Conservation (phyloP, 805 yeast genomes). For the Blastobotrys muscicola region DNA sequence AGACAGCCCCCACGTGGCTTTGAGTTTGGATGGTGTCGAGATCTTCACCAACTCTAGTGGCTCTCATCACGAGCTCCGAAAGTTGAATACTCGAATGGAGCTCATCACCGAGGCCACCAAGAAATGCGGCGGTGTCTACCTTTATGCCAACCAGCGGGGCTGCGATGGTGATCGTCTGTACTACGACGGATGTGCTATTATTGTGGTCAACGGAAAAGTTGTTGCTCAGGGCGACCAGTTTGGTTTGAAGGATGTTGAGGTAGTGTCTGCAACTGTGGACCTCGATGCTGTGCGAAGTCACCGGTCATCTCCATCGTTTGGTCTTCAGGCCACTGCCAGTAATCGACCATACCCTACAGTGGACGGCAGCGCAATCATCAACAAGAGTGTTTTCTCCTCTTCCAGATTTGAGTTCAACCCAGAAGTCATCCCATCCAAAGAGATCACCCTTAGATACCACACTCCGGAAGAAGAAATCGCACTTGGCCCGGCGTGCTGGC, state of each 20-base stretch:
- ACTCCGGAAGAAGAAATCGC: slow-evolving; percentile 95
- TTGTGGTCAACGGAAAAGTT: slow-evolving; percentile 83
- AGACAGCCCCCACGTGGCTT: slow-evolving; percentile 82
- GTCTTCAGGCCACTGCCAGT: slow-evolving; percentile 54
- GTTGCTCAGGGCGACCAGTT: slow-evolving; percentile 93
- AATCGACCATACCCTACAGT: slow-evolving; percentile 24
- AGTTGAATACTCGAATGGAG: slow-evolving; percentile 73
- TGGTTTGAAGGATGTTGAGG: slow-evolving; percentile 85
- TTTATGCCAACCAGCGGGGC: slow-evolving; percentile 92
- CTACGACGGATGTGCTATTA: slow-evolving; percentile 95
- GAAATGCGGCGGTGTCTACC: slow-evolving; percentile 92
- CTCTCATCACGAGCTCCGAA: slow-evolving; percentile 93
- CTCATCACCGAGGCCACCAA: slow-evolving; percentile 87
- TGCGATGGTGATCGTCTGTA: slow-evolving; percentile 97
- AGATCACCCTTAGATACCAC: slow-evolving; percentile 49
- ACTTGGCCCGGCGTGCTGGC: slow-evolving; percentile 98
- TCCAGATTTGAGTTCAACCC: slow-evolving; percentile 42
- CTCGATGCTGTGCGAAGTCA: slow-evolving; percentile 83
- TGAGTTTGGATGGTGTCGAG: slow-evolving; percentile 96
- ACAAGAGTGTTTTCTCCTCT: slow-evolving; percentile 6
- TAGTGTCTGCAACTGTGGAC: slow-evolving; percentile 89
- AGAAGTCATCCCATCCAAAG: slow-evolving; percentile 45
- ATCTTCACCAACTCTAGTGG: slow-evolving; percentile 93
- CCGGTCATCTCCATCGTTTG: slow-evolving; percentile 63
- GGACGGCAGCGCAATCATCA: slow-evolving; percentile 4